A percentile compares a stretch with the other conserved stretches of the same genome.
These are phyloP conservation scores for Noccaea bulbosa DNA, from an alignment of 345 rosid species.

Conservation along the genomic window DNA sequence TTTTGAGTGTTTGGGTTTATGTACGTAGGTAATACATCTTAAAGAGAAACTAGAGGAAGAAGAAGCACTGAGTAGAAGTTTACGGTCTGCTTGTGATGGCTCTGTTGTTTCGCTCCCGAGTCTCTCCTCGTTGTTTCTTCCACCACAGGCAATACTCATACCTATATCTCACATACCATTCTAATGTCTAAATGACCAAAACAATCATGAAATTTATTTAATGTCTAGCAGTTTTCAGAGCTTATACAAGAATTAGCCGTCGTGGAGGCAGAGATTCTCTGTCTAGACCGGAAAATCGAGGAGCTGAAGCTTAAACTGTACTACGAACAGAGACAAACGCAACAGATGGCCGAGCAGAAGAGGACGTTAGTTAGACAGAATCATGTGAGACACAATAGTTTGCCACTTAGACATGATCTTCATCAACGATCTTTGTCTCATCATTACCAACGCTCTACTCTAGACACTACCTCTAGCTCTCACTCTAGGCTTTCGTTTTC, in stretches of 20 bases:
- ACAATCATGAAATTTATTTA: background rate
- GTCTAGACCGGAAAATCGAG: slow-evolving; percentile 73
- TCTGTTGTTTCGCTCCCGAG: slow-evolving; percentile 53
- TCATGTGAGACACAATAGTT: slow-evolving; percentile 37
- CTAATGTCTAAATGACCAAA: background rate
- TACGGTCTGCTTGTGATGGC: slow-evolving; percentile 60
- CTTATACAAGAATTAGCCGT: slow-evolving; percentile 66
- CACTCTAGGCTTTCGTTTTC: slow-evolving; percentile 67
- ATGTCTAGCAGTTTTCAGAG: slow-evolving; percentile 55
- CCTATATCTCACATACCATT: background rate
- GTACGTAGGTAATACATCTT: slow-evolving; percentile 63
- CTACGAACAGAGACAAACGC: slow-evolving; percentile 60
- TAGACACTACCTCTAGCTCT: slow-evolving; percentile 46
- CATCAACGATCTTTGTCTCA: slow-evolving; percentile 59
- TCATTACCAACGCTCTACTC: slow-evolving; percentile 47
- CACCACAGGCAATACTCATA: slow-evolving; percentile 59
- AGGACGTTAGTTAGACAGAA: slow-evolving; percentile 42
- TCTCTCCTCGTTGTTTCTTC: slow-evolving; percentile 67
- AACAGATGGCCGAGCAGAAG: slow-evolving; percentile 44
- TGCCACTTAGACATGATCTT: slow-evolving; percentile 38
- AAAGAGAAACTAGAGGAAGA: slow-evolving; percentile 65
- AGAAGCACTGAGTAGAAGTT: slow-evolving; percentile 53
- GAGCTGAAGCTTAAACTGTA: slow-evolving; percentile 64
- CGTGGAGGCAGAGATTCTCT: slow-evolving; percentile 76
- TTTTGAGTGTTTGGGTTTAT: slow-evolving; percentile 1